Conservation (phyloP, 2,329 filamentous ascomycete genomes). For the Ascochyta koolunga region DNA sequence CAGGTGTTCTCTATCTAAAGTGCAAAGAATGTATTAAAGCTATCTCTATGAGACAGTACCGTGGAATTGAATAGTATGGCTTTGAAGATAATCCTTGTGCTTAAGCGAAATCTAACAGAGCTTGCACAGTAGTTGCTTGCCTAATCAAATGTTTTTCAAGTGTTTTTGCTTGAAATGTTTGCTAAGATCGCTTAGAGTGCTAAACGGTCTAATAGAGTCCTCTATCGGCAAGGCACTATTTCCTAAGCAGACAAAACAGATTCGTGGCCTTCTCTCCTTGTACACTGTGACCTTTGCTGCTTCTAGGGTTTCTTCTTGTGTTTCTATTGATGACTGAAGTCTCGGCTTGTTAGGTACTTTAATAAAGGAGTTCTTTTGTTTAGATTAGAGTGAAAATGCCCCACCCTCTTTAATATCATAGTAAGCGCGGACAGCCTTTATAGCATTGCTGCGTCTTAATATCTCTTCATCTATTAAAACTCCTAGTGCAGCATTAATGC, state of each 20-base stretch:
- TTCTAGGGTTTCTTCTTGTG: background rate
- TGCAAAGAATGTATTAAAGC: too few species aligned
- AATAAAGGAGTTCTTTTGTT: background rate
- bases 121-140: background rate
- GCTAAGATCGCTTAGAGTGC: background rate
- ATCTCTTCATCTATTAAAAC: background rate
- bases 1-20: too few species aligned
- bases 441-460: background rate
- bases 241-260: background rate
- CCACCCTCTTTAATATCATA: slow-evolving; percentile 16
- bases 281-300: background rate
- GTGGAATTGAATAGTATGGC: too few species aligned
- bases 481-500: background rate
- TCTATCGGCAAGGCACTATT: background rate
- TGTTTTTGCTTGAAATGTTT: background rate
- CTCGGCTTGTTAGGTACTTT: background rate
- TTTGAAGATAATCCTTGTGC: too few species aligned
- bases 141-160: slow-evolving; percentile 7
- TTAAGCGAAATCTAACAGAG: slow-evolving; percentile 8
- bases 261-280: background rate
- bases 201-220: background rate
- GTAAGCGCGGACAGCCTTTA: slow-evolving; percentile 11
- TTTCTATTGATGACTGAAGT: background rate
- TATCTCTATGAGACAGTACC: too few species aligned
- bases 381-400: too few species aligned